Base-by-base conservation (phyloP, 2,329 filamentous ascomycete species). In the Dissoconium aciculare region DNA sequence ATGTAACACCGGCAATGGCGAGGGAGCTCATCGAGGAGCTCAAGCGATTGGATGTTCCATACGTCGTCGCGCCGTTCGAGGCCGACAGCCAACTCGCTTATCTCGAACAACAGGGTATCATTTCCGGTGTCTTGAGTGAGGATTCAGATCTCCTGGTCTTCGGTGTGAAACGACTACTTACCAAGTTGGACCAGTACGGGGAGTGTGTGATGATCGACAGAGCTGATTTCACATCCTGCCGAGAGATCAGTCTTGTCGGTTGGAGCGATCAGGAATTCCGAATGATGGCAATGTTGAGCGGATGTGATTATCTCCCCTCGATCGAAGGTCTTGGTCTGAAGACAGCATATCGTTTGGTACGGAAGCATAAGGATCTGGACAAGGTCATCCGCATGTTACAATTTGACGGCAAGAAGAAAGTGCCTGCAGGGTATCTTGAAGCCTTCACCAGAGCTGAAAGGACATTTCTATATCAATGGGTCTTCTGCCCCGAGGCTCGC, bases 71-170 rank as follows among this genome's bases (percentile, higher is more conserved):
- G 1, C 89, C 89, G 0, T 98, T 94, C 57, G 89, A 98, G 62
- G 89, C 89, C 27, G 89, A 98, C 55, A 78, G 87, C n/a, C 87
- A 98, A 55, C 67, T 98, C 45, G 85, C 84, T 15, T 98, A 95
- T 51, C 67, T 98, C 21, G 89, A 98, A 57, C 74, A 75, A 29
- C 71, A 82, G 36, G 87, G 87, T 1, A 62, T 85, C 30, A 78
- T 94, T 44, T 63, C 76, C 43, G 91, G 83, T 15, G 92, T 98
- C 40, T 61, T 98, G 19, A 94, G 89, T 0, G 89, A 98, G 52
- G 89, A 98, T 54, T 98, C 89, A 0, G 89, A 98, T 58, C 64
- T 98, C 34, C 63, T 98, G 17, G 89, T 98, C 0, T 98, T 98
- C 45, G 89, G 89, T 11, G 85, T 85, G 14, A 87, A 83, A 55